A percentile compares a stretch with the other conserved stretches of the same genome.
Conservation (phyloP, 164 flowering plant species). For the Houttuynia cordata region DNA sequence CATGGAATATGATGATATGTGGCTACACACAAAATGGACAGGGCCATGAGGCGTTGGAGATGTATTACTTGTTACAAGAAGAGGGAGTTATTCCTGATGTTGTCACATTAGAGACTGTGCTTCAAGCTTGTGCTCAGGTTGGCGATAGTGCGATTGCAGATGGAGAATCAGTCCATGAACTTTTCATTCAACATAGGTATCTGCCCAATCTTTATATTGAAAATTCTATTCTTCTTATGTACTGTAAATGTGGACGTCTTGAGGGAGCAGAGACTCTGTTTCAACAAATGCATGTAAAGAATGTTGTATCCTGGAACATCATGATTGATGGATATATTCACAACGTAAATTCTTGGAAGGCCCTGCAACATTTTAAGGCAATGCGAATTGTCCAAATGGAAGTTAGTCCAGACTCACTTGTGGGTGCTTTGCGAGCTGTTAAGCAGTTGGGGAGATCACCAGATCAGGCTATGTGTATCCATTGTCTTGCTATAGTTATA, state of each 20-base stretch:
- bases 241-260: constrained; percentile 5
- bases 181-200: constrained; percentile 1
- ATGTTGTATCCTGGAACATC: constrained; percentile 8
- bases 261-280: constrained; percentile 1
- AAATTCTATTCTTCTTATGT: constrained; percentile 9
- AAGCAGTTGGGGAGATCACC: constrained; percentile 1
- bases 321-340: constrained; percentile 6
- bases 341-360: constrained; percentile 1
- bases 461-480: constrained; percentile 8
- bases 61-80: constrained; percentile 2
- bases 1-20: constrained; percentile 8
- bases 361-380: constrained; percentile 2
- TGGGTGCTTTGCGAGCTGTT: constrained; percentile 3
- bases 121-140: constrained; percentile 8
- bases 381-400: background rate
- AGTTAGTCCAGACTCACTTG: constrained; percentile 5
- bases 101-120: constrained; percentile 8
- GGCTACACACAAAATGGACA: constrained; percentile 7
- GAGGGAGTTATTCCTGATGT: constrained; percentile 7
- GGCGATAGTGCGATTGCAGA: constrained; percentile 4
- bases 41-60: constrained; percentile 2
- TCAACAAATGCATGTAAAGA: constrained; percentile 3
- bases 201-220: constrained; percentile 2
- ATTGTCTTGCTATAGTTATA: constrained; percentile 2
- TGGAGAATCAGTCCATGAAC: constrained; percentile 5